These are phyloP conservation scores for Monascus ruber DNA, from an alignment of 2,329 filamentous ascomycete genomes.

Conservation along the genomic window DNA sequence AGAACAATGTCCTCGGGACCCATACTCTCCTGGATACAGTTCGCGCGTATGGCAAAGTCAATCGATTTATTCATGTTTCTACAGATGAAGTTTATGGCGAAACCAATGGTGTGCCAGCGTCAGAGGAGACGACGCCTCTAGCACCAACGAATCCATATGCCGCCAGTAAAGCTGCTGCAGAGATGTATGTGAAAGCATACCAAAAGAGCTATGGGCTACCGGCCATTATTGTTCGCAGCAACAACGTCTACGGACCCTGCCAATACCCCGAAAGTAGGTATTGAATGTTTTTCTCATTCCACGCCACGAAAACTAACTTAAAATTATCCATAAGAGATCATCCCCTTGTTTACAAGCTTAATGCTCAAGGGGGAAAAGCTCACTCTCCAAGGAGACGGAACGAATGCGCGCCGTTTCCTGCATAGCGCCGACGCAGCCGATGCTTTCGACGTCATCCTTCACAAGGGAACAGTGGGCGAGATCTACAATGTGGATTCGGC, in stretches of 20 bases:
- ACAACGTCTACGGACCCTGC: conserved; percentile 78
- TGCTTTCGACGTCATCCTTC: conserved; percentile 73
- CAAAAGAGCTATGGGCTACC: conserved; percentile 72
- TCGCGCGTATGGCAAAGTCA: conserved; percentile 54
- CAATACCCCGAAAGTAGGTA: conserved; percentile 73
- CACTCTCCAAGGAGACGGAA: conserved; percentile 65
- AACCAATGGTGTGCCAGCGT: conserved; percentile 58
- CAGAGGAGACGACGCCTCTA: conserved; percentile 62
- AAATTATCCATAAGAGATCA: conserved; percentile 47
- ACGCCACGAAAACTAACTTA: not conserved
- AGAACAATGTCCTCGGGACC: conserved; percentile 74
- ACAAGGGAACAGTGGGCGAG: conserved; percentile 61
- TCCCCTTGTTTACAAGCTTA: conserved; percentile 68
- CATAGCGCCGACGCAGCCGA: conserved; percentile 71
- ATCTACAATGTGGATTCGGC: conserved; percentile 73
- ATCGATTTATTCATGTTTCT: conserved; percentile 68
- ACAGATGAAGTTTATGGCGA: conserved; percentile 83
- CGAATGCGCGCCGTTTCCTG: conserved; percentile 62
- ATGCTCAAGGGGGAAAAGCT: conserved; percentile 56
- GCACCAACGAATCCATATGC: conserved; percentile 74
- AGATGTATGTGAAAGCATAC: conserved; percentile 82
- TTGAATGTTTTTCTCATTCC: not conserved
- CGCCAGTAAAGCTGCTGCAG: conserved; percentile 68
- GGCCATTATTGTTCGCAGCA: conserved; percentile 67
- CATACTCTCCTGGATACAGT: conserved; percentile 69